These are phyloP conservation scores for Ogataea salicorniae DNA, from an alignment of 805 yeast species.

Conservation along the genomic window DNA sequence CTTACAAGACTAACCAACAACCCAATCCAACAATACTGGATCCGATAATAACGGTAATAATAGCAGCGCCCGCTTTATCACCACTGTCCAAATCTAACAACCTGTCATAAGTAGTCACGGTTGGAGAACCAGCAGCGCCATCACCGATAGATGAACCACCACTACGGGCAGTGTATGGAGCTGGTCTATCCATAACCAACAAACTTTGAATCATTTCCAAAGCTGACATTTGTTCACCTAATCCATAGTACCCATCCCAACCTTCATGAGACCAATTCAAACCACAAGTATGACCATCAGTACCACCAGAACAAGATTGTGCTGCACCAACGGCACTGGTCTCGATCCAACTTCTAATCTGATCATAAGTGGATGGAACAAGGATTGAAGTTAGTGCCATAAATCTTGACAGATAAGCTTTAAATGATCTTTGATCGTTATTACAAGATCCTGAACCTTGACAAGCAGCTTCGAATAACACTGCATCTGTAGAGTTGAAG, in stretches of 20 bases:
- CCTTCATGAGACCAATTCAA: conserved; percentile 53
- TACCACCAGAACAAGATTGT: conserved; percentile 65
- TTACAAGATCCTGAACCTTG: conserved; percentile 62
- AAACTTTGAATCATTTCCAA: conserved; percentile 56
- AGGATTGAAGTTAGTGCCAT: conserved; percentile 69
- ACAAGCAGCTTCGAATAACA: conserved; percentile 83
- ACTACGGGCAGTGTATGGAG: conserved; percentile 42
- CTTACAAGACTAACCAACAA: conserved; percentile 18
- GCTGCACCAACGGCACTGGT: conserved; percentile 66
- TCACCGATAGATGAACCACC: conserved; percentile 42
- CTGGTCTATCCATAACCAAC: conserved; percentile 38
- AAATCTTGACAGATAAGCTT: conserved; percentile 73
- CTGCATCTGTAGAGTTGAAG: conserved; percentile 38
- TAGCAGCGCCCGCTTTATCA: conserved; percentile 64
- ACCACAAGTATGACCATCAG: conserved; percentile 75
- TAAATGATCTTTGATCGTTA: conserved; percentile 88
- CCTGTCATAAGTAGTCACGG: conserved; percentile 35
- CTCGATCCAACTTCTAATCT: conserved; percentile 34
- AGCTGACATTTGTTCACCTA: conserved; percentile 78
- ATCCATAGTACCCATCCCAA: conserved; percentile 64
- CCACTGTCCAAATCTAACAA: conserved; percentile 37
- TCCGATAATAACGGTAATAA: conserved; percentile 56
- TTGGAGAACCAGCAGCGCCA: conserved; percentile 60
- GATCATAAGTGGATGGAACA: conserved; percentile 49
- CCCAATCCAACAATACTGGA: conserved; percentile 25